Base-by-base conservation (phyloP, 768 basidiomycete species). In the Termitomyces sp. region DNA sequence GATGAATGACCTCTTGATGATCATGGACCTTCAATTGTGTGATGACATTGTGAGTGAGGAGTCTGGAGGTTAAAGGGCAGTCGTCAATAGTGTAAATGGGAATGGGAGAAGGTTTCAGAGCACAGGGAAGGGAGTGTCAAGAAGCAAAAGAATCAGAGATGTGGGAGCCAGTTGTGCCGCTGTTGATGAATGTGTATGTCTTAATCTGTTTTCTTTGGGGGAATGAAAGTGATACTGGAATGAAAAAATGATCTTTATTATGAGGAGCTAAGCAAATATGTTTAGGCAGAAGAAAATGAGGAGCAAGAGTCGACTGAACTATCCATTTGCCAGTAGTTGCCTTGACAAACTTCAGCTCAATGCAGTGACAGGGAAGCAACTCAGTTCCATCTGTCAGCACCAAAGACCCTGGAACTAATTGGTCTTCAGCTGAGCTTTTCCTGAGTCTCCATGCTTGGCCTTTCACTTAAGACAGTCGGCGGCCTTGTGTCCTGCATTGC, bases 131-230 rank as follows among this genome's bases (percentile, higher is more conserved):
- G 13, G 67, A 67, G 47, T 78, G 71, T 9, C 69, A 57, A 40
- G 65, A 55, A 8, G 71, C 65, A 56, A 76, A 78, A 20, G 20
- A n/a, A 5, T 71, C 67, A 1, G 73, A 77, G 50, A 78, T 76
- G 58, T 70, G 73, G 5, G 74, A 77, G 5, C 60, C 50, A 2
- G 72, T 68, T 24, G 74, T 72, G 30, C 77, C 74, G 47, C 46
- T 72, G 61, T 79, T 74, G 48, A 79, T 55, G 30, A 79, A 64
- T 40, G 73, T 72, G 57, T 66, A 73, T 24, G 71, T 76, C 16
- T 59, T 34, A 39, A 77, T 64, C n/a, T 68, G 62, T 61, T 65
- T 64, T 48, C 63, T 64, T 36, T 70, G 65, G 14, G 75, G 73
- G 53, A 77, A 73, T 20, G 30, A 51, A 43, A 73, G 64, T 33